Evolutionary conservation across 345 rosid species (phyloP).

Genomic region (Eucalyptus curtisii): DNA sequence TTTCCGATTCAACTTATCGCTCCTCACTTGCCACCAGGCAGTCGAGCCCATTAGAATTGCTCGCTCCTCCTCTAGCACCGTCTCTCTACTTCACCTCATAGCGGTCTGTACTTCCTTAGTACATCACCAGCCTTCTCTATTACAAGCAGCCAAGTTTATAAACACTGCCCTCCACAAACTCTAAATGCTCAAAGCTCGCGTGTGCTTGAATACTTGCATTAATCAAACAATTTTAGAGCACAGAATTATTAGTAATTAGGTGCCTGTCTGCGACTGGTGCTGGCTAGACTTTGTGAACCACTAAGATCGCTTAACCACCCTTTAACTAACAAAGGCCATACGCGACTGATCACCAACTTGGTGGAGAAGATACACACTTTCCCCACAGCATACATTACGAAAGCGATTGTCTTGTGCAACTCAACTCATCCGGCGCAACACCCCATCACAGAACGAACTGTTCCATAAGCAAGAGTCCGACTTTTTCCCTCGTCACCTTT

Average conservation of each 20-base stretch:
- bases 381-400: not conserved
- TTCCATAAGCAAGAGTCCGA: not conserved
- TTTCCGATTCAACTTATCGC: not conserved
- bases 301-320: not conserved
- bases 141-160: not conserved
- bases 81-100: not conserved
- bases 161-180: not conserved
- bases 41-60: not conserved
- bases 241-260: not conserved
- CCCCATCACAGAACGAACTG: not conserved
- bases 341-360: not conserved
- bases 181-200: not conserved
- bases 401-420: not conserved
- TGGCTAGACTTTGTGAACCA: not conserved
- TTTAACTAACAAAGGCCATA: not conserved
- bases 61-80: not conserved
- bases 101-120: not conserved
- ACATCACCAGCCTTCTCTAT: not conserved
- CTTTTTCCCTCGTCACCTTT: not conserved
- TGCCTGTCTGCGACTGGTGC: not conserved
- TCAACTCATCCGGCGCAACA: not conserved
- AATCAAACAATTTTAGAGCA: not conserved
- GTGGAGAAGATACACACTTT: not conserved
- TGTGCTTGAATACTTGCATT: not conserved
- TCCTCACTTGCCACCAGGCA: not conserved